These are phyloP conservation scores for Camellia japonica DNA, from an alignment of 148 eudicot genomes.

Conservation along the genomic window DNA sequence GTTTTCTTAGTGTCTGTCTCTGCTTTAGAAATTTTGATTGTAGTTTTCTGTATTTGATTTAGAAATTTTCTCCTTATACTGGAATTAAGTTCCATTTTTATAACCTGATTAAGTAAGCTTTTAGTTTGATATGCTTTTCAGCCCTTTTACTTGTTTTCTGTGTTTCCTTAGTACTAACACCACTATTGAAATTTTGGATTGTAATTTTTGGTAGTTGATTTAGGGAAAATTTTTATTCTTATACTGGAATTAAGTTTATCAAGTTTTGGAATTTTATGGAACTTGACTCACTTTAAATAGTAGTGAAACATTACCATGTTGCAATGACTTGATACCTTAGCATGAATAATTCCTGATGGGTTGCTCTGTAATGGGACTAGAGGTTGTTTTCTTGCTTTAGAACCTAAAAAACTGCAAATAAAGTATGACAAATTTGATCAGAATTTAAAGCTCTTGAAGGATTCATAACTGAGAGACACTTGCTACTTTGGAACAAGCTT, in stretches of 20 bases:
- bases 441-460: background rate
- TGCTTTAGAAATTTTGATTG: conserved; percentile 3
- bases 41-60: background rate
- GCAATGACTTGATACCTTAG: background rate
- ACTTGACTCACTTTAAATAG: background rate
- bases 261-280: background rate
- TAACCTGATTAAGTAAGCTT: background rate
- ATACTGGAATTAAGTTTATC: background rate
- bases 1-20: conserved; percentile 6
- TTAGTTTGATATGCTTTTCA: too few relatives aligned
- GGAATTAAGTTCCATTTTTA: background rate
- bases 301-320: background rate
- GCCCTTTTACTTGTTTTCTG: too few relatives aligned
- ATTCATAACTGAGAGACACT: background rate
- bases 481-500: conserved; percentile 2
- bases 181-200: too few relatives aligned
- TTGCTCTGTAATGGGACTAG: background rate
- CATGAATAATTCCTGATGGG: background rate
- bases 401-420: background rate
- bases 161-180: too few relatives aligned
- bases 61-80: background rate
- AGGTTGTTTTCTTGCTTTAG: background rate
- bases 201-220: background rate
- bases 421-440: background rate
- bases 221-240: background rate